phyloP scores from a whole-genome alignment of 306 rosid species.

The Gastrolobium villosum region DNA sequence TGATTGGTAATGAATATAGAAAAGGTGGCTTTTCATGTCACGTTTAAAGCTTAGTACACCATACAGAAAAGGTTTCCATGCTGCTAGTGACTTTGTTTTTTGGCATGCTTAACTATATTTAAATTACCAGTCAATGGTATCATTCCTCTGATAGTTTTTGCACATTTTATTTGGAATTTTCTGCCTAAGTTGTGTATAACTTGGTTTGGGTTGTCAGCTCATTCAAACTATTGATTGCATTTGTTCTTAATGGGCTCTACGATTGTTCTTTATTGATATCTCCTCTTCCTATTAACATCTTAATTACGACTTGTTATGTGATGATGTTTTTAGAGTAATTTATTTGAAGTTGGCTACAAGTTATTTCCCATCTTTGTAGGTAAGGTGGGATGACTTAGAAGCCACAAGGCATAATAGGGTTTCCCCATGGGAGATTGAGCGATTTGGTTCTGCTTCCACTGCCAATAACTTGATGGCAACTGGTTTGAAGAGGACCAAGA shows the following conservation, averaged over 20 bases:
- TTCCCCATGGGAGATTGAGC: slow-evolving; percentile 98
- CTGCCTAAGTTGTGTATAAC: background rate
- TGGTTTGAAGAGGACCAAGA: slow-evolving; percentile 88
- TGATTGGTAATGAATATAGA: background rate
- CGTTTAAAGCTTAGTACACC: background rate
- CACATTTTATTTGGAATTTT: background rate
- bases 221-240: background rate
- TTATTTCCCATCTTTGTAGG: slow-evolving; percentile 58
- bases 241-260: background rate
- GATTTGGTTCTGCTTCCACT: slow-evolving; percentile 71
- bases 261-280: background rate
- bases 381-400: slow-evolving; percentile 94
- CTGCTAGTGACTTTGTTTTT: background rate
- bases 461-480: slow-evolving; percentile 63
- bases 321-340: background rate
- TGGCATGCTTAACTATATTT: background rate
- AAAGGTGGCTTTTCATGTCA: background rate
- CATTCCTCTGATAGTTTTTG: background rate
- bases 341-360: slow-evolving; percentile 24
- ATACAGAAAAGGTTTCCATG: background rate
- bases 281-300: background rate
- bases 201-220: background rate
- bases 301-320: background rate
- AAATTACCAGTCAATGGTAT: background rate
- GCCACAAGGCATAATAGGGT: slow-evolving; percentile 80